These are phyloP conservation scores for Cucumis melo DNA, from an alignment of 306 rosid species.

Conservation along the genomic window DNA sequence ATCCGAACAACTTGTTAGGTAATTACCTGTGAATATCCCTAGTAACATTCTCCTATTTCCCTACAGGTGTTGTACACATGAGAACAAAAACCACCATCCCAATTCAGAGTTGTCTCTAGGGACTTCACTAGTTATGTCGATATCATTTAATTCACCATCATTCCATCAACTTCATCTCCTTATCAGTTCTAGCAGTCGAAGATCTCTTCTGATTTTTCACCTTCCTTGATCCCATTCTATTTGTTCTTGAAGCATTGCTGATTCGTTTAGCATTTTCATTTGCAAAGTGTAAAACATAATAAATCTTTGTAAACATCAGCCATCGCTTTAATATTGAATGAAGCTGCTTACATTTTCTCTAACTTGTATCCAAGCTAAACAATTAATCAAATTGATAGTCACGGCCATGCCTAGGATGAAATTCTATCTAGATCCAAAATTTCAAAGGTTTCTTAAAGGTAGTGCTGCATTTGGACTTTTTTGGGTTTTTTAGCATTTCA, in stretches of 20 bases:
- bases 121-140: background rate
- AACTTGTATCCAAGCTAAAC: background rate
- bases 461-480: background rate
- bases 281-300: background rate
- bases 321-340: background rate
- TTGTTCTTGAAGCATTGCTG: background rate
- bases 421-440: background rate
- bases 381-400: background rate
- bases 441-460: background rate
- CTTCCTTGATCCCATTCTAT: background rate
- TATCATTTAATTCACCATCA: background rate
- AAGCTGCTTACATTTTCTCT: background rate
- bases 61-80: background rate
- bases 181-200: background rate
- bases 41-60: background rate
- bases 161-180: background rate
- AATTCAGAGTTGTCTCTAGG: background rate
- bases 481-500: background rate
- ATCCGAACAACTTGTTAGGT: background rate
- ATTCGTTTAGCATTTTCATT: background rate
- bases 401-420: background rate
- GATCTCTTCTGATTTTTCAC: background rate
- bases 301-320: background rate
- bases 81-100: background rate
- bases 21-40: background rate